Evolutionary conservation across 345 rosid species (phyloP).

Genomic region (Eutrema yunnanense): DNA sequence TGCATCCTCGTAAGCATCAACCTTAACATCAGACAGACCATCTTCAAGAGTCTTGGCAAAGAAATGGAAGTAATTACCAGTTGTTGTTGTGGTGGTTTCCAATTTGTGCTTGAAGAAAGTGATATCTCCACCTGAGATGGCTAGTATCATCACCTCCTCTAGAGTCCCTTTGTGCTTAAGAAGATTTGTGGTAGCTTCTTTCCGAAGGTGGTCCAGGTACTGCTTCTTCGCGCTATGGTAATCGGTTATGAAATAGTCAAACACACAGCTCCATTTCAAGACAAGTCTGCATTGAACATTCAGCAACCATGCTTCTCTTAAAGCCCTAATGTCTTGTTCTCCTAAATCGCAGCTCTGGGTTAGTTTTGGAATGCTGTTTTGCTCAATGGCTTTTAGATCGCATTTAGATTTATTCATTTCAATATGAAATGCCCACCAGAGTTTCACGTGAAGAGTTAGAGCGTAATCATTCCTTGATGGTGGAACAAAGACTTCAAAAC

Average conservation of each 20-base stretch:
- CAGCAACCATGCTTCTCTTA: slow-evolving; percentile 1
- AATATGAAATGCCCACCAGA: neutral
- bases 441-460: neutral
- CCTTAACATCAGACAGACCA: slow-evolving; percentile 12
- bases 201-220: neutral
- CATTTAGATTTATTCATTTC: neutral
- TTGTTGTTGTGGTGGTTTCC: neutral
- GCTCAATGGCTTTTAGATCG: neutral
- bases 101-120: neutral
- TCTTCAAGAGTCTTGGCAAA: slow-evolving; percentile 2
- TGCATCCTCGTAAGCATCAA: neutral
- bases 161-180: neutral
- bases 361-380: neutral
- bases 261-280: slow-evolving; percentile 15
- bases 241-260: neutral
- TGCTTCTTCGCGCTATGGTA: neutral
- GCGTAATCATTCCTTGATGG: neutral
- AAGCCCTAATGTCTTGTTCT: neutral
- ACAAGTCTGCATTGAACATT: slow-evolving; percentile 2
- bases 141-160: neutral
- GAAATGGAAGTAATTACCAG: neutral
- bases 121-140: neutral
- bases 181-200: neutral
- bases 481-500: neutral
- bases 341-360: neutral